Evolutionary conservation across 352 stramenopile species (phyloP).

Genomic region (Aphanomyces euteiches): DNA sequence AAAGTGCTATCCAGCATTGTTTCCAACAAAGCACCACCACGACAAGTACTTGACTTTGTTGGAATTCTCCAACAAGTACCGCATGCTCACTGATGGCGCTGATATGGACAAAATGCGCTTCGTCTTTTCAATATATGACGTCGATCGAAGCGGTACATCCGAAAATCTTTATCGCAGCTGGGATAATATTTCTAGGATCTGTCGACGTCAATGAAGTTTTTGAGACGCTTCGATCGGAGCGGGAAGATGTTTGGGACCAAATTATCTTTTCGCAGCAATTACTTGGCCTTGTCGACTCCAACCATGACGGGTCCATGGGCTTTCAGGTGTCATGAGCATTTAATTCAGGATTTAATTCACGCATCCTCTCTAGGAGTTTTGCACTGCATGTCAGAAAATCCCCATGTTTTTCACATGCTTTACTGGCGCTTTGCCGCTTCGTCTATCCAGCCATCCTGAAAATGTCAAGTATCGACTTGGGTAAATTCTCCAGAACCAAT

Average conservation of each 20-base stretch:
- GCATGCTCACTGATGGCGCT: slow-evolving; percentile 13
- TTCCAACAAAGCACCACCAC: not conserved
- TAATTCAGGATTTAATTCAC: not conserved
- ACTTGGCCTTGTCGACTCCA: slow-evolving; percentile 2
- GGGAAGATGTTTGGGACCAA: slow-evolving; percentile 28
- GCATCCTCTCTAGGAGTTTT: slow-evolving; percentile 13
- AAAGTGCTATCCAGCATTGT: slow-evolving; percentile 15
- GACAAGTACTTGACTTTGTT: slow-evolving; percentile 12
- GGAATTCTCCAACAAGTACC: not conserved
- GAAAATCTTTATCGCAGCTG: not conserved
- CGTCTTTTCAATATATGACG: slow-evolving; percentile 26
- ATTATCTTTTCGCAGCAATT: slow-evolving; percentile 20
- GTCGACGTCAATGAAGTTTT: slow-evolving; percentile 26
- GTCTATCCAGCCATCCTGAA: slow-evolving; percentile 17
- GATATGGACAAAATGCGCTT: slow-evolving; percentile 20
- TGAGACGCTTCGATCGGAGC: slow-evolving; percentile 21
- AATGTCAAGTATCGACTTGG: slow-evolving; percentile 28
- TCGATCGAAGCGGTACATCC: slow-evolving; percentile 6
- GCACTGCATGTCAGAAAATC: slow-evolving; percentile 11
- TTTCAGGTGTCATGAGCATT: slow-evolving; percentile 11
- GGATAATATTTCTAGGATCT: slow-evolving; percentile 1
- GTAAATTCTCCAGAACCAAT: not conserved
- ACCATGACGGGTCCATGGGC: slow-evolving; percentile 19
- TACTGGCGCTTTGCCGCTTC: slow-evolving; percentile 17
- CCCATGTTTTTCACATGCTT: slow-evolving; percentile 30